Evolutionary conservation across 163 green algal genomes (phyloP), one percentile per base, ranked within the genome.

Genomic region (Prototheca stagnorum): DNA sequence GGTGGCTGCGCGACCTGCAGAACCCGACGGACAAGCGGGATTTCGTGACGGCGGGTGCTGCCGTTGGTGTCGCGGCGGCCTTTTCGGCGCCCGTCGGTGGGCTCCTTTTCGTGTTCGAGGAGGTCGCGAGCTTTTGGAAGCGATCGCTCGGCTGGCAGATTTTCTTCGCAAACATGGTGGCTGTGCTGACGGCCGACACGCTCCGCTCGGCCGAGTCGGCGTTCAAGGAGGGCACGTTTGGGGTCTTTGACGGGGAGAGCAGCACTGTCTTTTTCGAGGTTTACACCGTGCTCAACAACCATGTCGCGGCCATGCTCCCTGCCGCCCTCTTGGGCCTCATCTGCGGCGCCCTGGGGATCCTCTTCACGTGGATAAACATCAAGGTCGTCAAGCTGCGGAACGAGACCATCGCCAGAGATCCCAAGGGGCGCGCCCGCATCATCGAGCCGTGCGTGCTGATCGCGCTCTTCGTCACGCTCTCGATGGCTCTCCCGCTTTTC

Each of bases 31-130:
- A 94, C 66, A 88, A 92, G 61, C 74, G 84, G 3, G 84, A 94
- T 59, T 94, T 94, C 71, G 82, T 92, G 23, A 92, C 84, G 4
- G 84, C 82, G 15, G 83, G 83, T 5, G 77, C 78, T 21, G 70
- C 75, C 4, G 80, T 85, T 26, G 83, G 83, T 17, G 77, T 92
- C 7, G 82, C 83, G 5, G 64, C 78, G 16, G 83, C 83, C 12
- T 93, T 93, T 64, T 79, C 79, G 5, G 79, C 81, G 7, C 79
- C 81, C 26, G 75, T 92, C 23, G 81, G 79, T 4, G 83, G 83
- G n/a, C 75, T 93, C 59, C 72, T 93, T 39, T 93, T 92, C 62
- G 78, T 84, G 12, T 89, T 91, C 59, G 83, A 93, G 62, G 84
- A 94, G 72, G 70, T 94, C 35, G 80, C 84, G 3, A 78, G 59